These are phyloP conservation scores for Tanacetum coccineum DNA, from an alignment of 129 eudicot genomes.

Conservation along the genomic window DNA sequence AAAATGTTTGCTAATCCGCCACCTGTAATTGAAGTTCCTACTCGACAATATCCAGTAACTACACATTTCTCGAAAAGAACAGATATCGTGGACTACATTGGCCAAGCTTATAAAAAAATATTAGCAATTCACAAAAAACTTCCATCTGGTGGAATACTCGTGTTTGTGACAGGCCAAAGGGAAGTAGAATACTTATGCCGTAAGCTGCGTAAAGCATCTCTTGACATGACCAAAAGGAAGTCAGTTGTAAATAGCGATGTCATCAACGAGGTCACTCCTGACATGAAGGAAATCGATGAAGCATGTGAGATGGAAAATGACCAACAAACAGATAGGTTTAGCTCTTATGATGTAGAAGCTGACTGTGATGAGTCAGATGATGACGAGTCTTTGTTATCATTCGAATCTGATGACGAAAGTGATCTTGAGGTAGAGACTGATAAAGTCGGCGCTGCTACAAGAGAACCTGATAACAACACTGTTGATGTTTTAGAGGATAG, in stretches of 20 bases:
- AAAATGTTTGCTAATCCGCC: slow-evolving; percentile 64
- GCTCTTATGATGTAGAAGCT: slow-evolving; percentile 37
- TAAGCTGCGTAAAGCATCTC: slow-evolving; percentile 73
- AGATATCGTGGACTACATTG: slow-evolving; percentile 78
- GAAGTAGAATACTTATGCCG: slow-evolving; percentile 85
- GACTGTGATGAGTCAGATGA: slow-evolving; percentile 45
- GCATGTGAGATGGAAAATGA: slow-evolving; percentile 60
- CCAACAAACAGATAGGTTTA: slow-evolving; percentile 60
- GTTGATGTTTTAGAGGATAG: slow-evolving; percentile 39
- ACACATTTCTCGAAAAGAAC: slow-evolving; percentile 83
- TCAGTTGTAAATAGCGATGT: slow-evolving; percentile 26
- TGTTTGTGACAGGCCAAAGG: slow-evolving; percentile 91
- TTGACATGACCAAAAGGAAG: slow-evolving; percentile 35
- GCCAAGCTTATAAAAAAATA: slow-evolving; percentile 90
- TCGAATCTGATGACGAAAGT: slow-evolving; percentile 62
- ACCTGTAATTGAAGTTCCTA: slow-evolving; percentile 80
- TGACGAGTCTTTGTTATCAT: slow-evolving; percentile 30
- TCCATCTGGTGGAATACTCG: slow-evolving; percentile 97
- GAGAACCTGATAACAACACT: slow-evolving; percentile 20
- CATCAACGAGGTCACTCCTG: slow-evolving; percentile 30
- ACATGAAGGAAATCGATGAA: slow-evolving; percentile 71
- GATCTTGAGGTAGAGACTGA: slow-evolving; percentile 50
- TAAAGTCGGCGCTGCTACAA: slow-evolving; percentile 24
- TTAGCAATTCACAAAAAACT: slow-evolving; percentile 81
- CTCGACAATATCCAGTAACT: slow-evolving; percentile 80